A percentile compares a stretch with the other conserved stretches of the same genome.
Evolutionary conservation across 352 stramenopile genomes (phyloP).

Genomic region (Pythium folliculosum): DNA sequence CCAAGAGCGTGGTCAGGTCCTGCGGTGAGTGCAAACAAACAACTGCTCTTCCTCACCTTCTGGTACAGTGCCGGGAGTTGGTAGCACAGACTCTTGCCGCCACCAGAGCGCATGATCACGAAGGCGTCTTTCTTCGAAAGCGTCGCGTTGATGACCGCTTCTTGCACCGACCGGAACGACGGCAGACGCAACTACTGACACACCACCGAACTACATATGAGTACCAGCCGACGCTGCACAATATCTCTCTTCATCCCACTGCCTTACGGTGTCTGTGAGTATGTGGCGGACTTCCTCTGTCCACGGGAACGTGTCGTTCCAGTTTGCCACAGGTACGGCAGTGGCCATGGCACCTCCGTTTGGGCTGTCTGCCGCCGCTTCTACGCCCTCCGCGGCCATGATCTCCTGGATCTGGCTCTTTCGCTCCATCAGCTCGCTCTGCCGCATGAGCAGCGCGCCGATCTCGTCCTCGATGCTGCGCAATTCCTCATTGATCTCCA

Average conservation of each 20-base stretch:
- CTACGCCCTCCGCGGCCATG: slow-evolving; percentile 23
- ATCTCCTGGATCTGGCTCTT: slow-evolving; percentile 44
- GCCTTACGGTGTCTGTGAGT: slow-evolving; percentile 13
- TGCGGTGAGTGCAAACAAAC: background rate
- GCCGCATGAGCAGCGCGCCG: slow-evolving; percentile 41
- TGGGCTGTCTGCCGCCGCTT: background rate
- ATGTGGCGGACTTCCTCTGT: slow-evolving; percentile 25
- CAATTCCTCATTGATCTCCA: slow-evolving; percentile 57
- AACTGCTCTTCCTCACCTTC: slow-evolving; percentile 34
- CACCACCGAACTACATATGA: background rate
- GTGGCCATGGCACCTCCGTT: background rate
- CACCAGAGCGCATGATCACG: slow-evolving; percentile 91
- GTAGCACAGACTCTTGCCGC: slow-evolving; percentile 89
- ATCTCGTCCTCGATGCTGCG: slow-evolving; percentile 60
- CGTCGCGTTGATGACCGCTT: slow-evolving; percentile 91
- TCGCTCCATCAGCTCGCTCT: slow-evolving; percentile 56
- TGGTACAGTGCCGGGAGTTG: slow-evolving; percentile 83
- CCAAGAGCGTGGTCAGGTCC: background rate
- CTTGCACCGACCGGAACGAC: slow-evolving; percentile 89
- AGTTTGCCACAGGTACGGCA: slow-evolving; percentile 24
- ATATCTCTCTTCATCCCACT: background rate
- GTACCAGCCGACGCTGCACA: background rate
- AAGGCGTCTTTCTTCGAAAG: slow-evolving; percentile 88
- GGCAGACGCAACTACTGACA: slow-evolving; percentile 75
- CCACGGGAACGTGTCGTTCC: slow-evolving; percentile 49